phyloP scores from a whole-genome alignment of 768 basidiomycete species.

The Plicaturopsis crispa region DNA sequence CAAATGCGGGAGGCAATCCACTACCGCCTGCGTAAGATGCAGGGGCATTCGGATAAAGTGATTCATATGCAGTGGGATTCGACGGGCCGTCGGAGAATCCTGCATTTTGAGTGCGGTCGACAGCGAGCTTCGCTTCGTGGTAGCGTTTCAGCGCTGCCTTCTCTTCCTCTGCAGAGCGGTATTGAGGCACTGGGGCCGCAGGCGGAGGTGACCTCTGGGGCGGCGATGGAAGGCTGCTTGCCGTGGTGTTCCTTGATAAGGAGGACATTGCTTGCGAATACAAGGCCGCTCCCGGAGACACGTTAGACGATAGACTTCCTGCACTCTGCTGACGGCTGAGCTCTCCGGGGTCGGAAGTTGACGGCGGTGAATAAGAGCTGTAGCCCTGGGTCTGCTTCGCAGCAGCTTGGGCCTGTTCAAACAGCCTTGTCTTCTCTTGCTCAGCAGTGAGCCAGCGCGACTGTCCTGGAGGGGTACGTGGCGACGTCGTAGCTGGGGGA shows the following conservation, averaged over 20 bases:
- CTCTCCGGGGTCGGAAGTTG: constrained; percentile 1
- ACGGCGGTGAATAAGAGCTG: constrained; percentile 3
- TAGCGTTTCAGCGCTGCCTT: constrained; percentile 65
- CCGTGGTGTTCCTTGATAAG: constrained; percentile 16
- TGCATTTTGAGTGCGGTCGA: constrained; percentile 46
- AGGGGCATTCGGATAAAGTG: constrained; percentile 42
- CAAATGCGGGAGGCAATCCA: constrained; percentile 50
- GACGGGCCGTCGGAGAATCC: constrained; percentile 15
- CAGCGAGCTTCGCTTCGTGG: constrained; percentile 64
- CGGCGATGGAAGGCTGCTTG: background rate
- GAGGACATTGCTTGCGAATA: constrained; percentile 40
- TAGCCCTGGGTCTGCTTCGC: constrained; percentile 29
- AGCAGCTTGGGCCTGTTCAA: constrained; percentile 33
- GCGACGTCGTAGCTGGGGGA: constrained; percentile 7
- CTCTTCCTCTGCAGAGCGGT: constrained; percentile 63
- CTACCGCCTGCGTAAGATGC: constrained; percentile 19
- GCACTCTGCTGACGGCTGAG: background rate
- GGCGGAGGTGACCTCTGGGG: constrained; percentile 5
- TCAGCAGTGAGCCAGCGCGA: constrained; percentile 40
- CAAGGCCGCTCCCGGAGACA: constrained; percentile 34
- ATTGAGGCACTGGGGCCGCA: constrained; percentile 32
- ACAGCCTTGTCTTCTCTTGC: constrained; percentile 39
- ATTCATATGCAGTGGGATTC: constrained; percentile 55
- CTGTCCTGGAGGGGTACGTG: constrained; percentile 8
- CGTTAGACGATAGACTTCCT: constrained; percentile 6